Percentiles rank a stretch among this genome's conserved stretches.
Evolutionary conservation across 2,329 filamentous ascomycete genomes (phyloP).

Genomic region (Pseudocercospora musae): DNA sequence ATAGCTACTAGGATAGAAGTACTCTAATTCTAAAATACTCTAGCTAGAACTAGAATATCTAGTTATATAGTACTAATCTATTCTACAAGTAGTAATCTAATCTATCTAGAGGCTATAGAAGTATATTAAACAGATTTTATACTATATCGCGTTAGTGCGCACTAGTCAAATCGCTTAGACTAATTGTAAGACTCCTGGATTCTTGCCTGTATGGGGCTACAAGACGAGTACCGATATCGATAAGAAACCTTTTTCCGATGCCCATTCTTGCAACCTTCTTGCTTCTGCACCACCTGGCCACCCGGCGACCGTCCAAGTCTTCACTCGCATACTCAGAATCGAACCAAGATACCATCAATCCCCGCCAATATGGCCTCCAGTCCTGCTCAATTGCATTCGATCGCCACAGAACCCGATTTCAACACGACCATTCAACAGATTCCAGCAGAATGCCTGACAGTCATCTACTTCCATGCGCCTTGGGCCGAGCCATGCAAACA

Average conservation of each 20-base stretch:
- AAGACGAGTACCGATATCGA: background rate
- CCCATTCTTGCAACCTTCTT: background rate
- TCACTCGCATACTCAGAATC: background rate
- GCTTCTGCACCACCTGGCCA: background rate
- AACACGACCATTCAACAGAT: slow-evolving; percentile 63
- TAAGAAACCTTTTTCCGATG: background rate
- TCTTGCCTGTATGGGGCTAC: too few relatives aligned
- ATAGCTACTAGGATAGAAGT: too few relatives aligned
- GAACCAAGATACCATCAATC: background rate
- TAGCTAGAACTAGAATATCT: too few relatives aligned
- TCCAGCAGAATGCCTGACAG: slow-evolving; percentile 66
- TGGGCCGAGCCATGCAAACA: slow-evolving; percentile 96
- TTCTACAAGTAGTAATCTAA: too few relatives aligned
- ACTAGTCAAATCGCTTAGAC: too few relatives aligned
- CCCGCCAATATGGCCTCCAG: slow-evolving; percentile 8
- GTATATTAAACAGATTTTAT: too few relatives aligned
- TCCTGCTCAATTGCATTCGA: slow-evolving; percentile 62
- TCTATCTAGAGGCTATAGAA: too few relatives aligned
- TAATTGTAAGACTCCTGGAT: too few relatives aligned
- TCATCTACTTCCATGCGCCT: slow-evolving; percentile 92
- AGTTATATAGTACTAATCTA: too few relatives aligned
- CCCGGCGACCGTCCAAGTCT: background rate
- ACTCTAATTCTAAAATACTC: too few relatives aligned
- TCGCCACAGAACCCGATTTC: slow-evolving; percentile 73
- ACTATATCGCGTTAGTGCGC: too few relatives aligned